Base-by-base conservation (phyloP, 2,329 filamentous ascomycete genomes). In the Cladosporium cucumerinum region DNA sequence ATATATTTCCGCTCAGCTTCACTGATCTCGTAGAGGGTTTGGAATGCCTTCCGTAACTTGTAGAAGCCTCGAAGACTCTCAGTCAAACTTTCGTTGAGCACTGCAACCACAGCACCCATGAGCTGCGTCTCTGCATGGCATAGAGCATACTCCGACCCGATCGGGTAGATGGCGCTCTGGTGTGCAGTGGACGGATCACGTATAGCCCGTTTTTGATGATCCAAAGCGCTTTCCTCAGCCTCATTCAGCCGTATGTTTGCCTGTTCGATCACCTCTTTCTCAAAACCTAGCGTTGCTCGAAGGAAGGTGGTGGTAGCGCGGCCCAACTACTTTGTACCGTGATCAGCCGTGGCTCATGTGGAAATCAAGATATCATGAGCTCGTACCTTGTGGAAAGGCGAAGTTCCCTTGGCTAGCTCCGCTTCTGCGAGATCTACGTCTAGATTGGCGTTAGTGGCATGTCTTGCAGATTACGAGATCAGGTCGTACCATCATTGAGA, bases 51-150 rank as follows among this genome's bases (percentile, higher is more conserved):
- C 67, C 94, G 85, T 70, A 98, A 79, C 78, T 95, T 96, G 75
- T 96, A 96, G 73, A 98, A 98, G 6, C 92, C 92, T 78, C 89
- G 92, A 76, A 98, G 86, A 18, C 88, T 92, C 76, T 98, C 95
- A 0, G 93, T 94, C 71, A 98, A 79, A 74, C 91, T 97, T 80
- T 98, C 95, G 69, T 96, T 96, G 71, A 98, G 80, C 18, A 98
- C 91, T 0, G 88, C 92, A 0, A 97, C 88, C 1, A 99, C 89
- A 0, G 93, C 93, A 64, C 87, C 86, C 89, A 97, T 96, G 68
- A 97, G 83, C 77, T 97, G 92, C 1, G 92, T 86, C 79, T 97
- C 88, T 5, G 93, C 91, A 66, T 92, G 86, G 66, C 92, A 91
- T 4, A 98, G 82, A 2, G 91, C 87, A 75, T 91, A 98, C 79